A percentile compares a stretch with the other conserved stretches of the same genome.
Evolutionary conservation across 768 basidiomycete genomes (phyloP).

Genomic region (Boletus rufocinnamomeus): DNA sequence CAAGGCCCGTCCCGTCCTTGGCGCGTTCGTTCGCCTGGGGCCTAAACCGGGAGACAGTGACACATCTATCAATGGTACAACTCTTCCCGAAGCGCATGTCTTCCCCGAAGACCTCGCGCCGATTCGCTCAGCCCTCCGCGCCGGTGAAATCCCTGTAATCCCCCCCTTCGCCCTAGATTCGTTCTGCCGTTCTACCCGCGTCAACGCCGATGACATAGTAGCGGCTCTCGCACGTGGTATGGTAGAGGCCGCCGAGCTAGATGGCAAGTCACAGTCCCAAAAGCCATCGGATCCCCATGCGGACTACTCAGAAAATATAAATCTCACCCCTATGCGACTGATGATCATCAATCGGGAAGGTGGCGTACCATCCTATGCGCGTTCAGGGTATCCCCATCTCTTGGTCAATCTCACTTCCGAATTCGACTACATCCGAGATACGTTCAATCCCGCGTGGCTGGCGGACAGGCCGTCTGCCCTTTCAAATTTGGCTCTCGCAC

Average conservation of each 20-base stretch:
- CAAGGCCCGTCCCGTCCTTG: constrained; percentile 83
- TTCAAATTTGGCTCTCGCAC: constrained; percentile 81
- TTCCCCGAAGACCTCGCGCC: constrained; percentile 77
- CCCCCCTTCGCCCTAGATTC: constrained; percentile 92
- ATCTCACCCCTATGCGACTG: constrained; percentile 91
- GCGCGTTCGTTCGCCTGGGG: constrained; percentile 81
- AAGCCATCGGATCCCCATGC: constrained; percentile 35
- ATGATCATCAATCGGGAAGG: constrained; percentile 98
- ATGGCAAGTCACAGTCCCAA: constrained; percentile 41
- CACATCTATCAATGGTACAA: constrained; percentile 32
- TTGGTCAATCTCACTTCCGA: constrained; percentile 93
- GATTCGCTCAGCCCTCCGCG: constrained; percentile 84
- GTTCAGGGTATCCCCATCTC: constrained; percentile 91
- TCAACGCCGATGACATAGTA: constrained; percentile 87
- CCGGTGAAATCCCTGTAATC: constrained; percentile 96
- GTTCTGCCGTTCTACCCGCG: constrained; percentile 80
- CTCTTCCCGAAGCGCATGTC: constrained; percentile 75
- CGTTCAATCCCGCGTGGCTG: constrained; percentile 78
- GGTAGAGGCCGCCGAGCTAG: constrained; percentile 54
- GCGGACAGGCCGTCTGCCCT: constrained; percentile 81
- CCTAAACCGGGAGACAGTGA: constrained; percentile 60
- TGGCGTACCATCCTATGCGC: constrained; percentile 96
- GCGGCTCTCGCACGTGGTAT: constrained; percentile 87
- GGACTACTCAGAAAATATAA: constrained; percentile 54
- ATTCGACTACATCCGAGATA: constrained; percentile 78